These are phyloP conservation scores for Saccharomyces hybrid DNA, from an alignment of 1,139 yeast genomes.

Conservation along the genomic window DNA sequence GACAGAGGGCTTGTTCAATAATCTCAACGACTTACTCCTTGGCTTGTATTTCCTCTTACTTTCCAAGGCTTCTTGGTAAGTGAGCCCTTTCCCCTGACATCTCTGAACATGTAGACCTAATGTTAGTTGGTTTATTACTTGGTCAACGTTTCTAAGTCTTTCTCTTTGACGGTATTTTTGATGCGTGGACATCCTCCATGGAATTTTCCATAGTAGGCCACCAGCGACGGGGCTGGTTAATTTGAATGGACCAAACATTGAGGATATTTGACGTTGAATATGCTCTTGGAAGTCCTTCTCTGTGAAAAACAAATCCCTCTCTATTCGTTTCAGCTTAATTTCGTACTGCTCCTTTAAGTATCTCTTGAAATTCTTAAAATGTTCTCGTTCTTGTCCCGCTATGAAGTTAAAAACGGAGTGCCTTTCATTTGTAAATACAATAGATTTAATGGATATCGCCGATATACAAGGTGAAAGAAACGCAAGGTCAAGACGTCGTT, in stretches of 20 bases:
- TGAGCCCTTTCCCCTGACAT: constrained; percentile 42
- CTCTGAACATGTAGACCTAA: constrained; percentile 44
- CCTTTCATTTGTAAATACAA: background rate
- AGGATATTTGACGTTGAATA: background rate
- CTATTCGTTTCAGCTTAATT: background rate
- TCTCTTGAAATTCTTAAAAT: background rate
- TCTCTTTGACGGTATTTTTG: constrained; percentile 81
- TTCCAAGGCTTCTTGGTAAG: constrained; percentile 46
- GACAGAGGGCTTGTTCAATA: constrained; percentile 29
- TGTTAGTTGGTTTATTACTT: constrained; percentile 63
- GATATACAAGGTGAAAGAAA: background rate
- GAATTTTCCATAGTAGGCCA: constrained; percentile 80
- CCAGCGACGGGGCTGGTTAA: constrained; percentile 57
- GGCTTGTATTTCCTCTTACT: constrained; percentile 19
- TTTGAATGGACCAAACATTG: constrained; percentile 79
- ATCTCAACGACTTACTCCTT: constrained; percentile 22
- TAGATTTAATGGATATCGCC: background rate
- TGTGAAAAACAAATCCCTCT: background rate
- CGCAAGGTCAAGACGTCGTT: background rate
- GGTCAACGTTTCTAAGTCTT: constrained; percentile 74
- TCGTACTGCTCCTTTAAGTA: background rate
- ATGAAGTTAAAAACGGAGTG: background rate
- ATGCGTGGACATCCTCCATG: constrained; percentile 68
- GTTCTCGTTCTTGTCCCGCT: background rate
- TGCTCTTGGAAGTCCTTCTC: background rate